These are phyloP conservation scores for Nakazawaea sp. DNA, from an alignment of 805 yeast species.

Conservation along the genomic window DNA sequence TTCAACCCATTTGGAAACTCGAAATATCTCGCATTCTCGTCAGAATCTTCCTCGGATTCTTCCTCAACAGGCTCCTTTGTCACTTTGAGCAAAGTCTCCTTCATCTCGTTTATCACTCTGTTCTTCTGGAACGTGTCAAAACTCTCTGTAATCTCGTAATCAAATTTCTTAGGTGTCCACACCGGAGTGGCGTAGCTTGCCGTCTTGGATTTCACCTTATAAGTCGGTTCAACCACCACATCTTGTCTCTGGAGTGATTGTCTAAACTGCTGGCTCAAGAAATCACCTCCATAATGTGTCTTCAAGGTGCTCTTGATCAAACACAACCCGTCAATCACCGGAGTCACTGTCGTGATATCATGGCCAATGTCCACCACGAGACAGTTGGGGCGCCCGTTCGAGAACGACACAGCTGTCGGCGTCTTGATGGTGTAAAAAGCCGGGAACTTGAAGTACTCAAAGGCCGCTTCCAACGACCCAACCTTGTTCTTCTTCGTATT, in stretches of 20 bases:
- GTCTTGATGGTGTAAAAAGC: constrained; percentile 76
- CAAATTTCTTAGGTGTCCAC: constrained; percentile 22
- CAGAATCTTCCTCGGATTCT: constrained; percentile 17
- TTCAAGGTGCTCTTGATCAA: constrained; percentile 61
- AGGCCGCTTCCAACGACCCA: constrained; percentile 62
- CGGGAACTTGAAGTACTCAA: constrained; percentile 66
- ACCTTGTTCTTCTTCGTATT: constrained; percentile 59
- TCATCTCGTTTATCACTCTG: constrained; percentile 61
- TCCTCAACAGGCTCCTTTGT: constrained; percentile 15
- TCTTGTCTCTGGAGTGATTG: constrained; percentile 30
- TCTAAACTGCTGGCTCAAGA: constrained; percentile 45
- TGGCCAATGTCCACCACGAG: constrained; percentile 84
- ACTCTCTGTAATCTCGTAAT: constrained; percentile 36
- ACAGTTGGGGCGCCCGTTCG: constrained; percentile 83
- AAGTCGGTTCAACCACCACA: constrained; percentile 36
- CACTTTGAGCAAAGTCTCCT: constrained; percentile 60
- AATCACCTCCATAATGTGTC: constrained; percentile 71
- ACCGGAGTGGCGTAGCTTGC: constrained; percentile 14
- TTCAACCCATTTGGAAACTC: constrained; percentile 77
- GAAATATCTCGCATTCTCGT: constrained; percentile 37
- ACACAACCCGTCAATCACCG: constrained; percentile 77
- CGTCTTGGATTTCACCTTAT: constrained; percentile 35
- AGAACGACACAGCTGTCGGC: constrained; percentile 86
- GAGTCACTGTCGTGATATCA: constrained; percentile 69
- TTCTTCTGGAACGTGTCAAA: constrained; percentile 51